phyloP scores from a whole-genome alignment of 225 moss, liverwort and hornwort genomes.

The Sphagnum contortum region DNA sequence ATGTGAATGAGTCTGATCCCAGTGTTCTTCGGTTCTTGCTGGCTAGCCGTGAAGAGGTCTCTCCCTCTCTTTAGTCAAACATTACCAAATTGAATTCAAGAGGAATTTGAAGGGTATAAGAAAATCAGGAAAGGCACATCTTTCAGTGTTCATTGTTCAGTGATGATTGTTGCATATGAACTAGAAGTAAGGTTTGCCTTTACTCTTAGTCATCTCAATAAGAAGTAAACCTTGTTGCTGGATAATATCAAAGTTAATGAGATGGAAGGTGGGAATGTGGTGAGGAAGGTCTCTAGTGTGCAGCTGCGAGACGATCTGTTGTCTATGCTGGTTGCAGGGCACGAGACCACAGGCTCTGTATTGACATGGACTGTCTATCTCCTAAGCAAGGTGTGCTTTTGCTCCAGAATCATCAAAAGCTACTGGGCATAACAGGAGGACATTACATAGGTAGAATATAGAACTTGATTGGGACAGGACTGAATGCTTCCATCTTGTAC shows the following conservation, averaged over 20 bases:
- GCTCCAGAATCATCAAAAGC: neutral
- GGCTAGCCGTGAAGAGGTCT: slow-evolving; percentile 94
- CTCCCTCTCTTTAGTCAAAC: neutral
- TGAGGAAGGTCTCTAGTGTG: slow-evolving; percentile 71
- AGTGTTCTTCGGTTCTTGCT: slow-evolving; percentile 91
- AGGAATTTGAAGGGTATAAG: no score
- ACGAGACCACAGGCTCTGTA: slow-evolving; percentile 97
- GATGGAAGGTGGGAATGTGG: neutral
- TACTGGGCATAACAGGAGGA: no score
- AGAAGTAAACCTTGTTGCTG: no score
- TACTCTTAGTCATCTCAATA: no score
- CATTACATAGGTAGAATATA: no score
- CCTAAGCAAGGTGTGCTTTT: slow-evolving; percentile 60
- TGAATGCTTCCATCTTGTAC: no score
- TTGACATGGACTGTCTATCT: slow-evolving; percentile 98
- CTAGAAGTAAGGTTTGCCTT: no score
- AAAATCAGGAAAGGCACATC: no score
- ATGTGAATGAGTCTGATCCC: slow-evolving; percentile 93
- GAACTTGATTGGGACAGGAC: no score
- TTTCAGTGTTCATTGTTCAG: no score
- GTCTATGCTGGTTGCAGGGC: slow-evolving; percentile 99
- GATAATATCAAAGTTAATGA: no score
- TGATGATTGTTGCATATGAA: no score
- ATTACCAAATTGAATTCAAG: neutral
- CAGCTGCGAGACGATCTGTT: slow-evolving; percentile 96